Percentiles rank a stretch among this genome's conserved stretches.
These are phyloP conservation scores for Boletus tylopilopsis DNA, from an alignment of 768 basidiomycete genomes.

Conservation along the genomic window DNA sequence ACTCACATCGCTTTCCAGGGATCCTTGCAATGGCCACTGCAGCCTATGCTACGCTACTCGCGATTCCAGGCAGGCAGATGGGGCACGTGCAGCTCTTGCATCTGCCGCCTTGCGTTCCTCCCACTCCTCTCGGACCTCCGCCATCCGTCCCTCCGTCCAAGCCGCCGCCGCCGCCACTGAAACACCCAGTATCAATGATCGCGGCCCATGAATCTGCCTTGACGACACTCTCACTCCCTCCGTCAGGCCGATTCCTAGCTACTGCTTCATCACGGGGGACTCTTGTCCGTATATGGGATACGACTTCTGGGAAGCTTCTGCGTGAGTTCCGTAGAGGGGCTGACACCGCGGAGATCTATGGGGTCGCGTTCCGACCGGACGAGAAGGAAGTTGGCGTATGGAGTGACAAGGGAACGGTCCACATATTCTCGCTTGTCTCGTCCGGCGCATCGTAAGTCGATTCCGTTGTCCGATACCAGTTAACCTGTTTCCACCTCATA, in stretches of 20 bases:
- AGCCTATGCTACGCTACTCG: constrained; percentile 74
- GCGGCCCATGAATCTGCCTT: constrained; percentile 79
- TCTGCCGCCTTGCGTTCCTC: constrained; percentile 72
- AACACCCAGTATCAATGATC: constrained; percentile 75
- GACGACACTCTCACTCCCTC: constrained; percentile 71
- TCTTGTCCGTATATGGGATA: constrained; percentile 84
- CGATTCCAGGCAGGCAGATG: constrained; percentile 78
- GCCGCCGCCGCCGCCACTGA: constrained; percentile 53
- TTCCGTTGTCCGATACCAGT: neutral
- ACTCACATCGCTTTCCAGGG: constrained; percentile 42
- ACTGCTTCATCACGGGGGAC: constrained; percentile 85
- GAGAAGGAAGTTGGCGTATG: constrained; percentile 86
- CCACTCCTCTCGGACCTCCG: constrained; percentile 54
- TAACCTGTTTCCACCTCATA: constrained; percentile 27
- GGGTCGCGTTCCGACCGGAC: constrained; percentile 82
- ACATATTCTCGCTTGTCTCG: constrained; percentile 74
- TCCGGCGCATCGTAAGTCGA: constrained; percentile 62
- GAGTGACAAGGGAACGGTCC: constrained; percentile 95
- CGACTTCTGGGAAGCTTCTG: constrained; percentile 64
- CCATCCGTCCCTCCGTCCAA: constrained; percentile 48
- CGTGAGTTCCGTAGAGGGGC: constrained; percentile 82
- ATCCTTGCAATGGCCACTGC: constrained; percentile 78
- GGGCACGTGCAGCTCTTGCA: constrained; percentile 89
- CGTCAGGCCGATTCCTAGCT: constrained; percentile 75
- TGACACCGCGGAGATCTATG: constrained; percentile 90